phyloP scores from a whole-genome alignment of 1,284 basidiomycete genomes.

The Cutaneotrichosporon sp. region DNA sequence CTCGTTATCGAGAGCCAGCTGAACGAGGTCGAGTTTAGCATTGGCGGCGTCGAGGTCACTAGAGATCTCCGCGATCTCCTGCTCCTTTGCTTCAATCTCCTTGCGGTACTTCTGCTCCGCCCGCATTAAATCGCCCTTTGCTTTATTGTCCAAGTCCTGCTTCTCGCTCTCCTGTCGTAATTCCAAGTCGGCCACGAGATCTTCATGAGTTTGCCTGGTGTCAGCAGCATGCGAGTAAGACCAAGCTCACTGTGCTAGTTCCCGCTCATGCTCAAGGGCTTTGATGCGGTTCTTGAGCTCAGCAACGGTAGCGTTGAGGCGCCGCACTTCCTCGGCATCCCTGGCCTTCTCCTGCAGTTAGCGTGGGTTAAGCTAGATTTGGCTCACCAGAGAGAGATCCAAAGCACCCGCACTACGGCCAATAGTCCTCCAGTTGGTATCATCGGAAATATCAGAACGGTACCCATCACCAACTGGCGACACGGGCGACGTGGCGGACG shows the following conservation, averaged over 20 bases:
- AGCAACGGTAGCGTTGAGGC: slow-evolving; percentile 1
- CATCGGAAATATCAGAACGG: not conserved
- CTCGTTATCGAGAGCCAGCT: not conserved
- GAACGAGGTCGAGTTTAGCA: not conserved
- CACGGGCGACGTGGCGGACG: not conserved
- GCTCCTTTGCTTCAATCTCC: slow-evolving; percentile 1
- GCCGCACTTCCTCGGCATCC: not conserved
- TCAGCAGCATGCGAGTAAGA: not conserved
- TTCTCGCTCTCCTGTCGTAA: not conserved
- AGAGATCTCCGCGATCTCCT: not conserved
- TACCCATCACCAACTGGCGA: not conserved
- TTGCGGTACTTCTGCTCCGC: not conserved
- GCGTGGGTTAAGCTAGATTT: not conserved
- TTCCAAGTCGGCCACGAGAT: not conserved
- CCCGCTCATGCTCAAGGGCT: not conserved
- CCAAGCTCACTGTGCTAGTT: not conserved
- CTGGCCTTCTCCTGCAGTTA: slow-evolving; percentile 13
- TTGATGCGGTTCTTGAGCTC: slow-evolving; percentile 1
- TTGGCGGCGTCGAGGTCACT: not conserved
- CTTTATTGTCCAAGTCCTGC: not conserved
- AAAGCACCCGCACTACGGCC: not conserved
- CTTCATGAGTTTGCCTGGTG: slow-evolving; percentile 1
- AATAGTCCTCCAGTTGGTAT: not conserved
- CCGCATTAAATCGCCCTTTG: not conserved
- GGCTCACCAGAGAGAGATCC: not conserved